Evolutionary conservation across 345 rosid genomes (phyloP), one percentile per base, ranked within the genome.

Genomic region (Eucalyptus rudis): DNA sequence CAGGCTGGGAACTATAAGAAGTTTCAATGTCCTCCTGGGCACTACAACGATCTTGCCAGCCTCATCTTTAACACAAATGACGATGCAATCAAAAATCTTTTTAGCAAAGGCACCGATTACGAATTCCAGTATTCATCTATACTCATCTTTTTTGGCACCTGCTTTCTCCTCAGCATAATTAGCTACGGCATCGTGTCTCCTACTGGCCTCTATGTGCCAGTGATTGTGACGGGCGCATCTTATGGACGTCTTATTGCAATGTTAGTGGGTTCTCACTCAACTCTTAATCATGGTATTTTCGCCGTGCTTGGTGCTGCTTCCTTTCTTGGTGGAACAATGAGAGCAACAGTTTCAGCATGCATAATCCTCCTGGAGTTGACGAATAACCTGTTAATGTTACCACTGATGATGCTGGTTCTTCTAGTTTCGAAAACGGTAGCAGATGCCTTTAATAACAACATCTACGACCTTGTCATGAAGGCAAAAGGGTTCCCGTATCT

Each of bases 251-350:
- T 95, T 45, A 96, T 95, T 49, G 98, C 97, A 51, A 96, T 97
- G 97, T 86, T 96, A 64, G 86, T 96, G 68, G 94, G 96, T 49
- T 86, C 96, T 36, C 89, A 85, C 90, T 88, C 96, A 25, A 92
- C 81, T 91, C 99, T 97, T 88, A 92, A 95, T 90, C 95, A 94
- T 11, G 99, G 99, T 86, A 96, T 97, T 79, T 97, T 92, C 86
- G 99, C 98, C 29, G 98, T 96, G 88, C 95, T 97, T 5, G 99
- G 98, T 56, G 99, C 99, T 88, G 97, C 99, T 11, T 95, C 99
- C 40, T 93, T 97, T 89, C 97, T 96, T 27, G 99, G 98, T 13
- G 99, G 99, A 89, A 92, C 99, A 25, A 97, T 96, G 99, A 93
- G 98, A 94, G 94, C 92, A 94, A 97, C 99, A 2, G 97, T 97